Percentiles rank a stretch among this genome's conserved stretches.
These are phyloP conservation scores for Plasmodium inui DNA, from an alignment of 169 alveolate species.

Conservation along the genomic window DNA sequence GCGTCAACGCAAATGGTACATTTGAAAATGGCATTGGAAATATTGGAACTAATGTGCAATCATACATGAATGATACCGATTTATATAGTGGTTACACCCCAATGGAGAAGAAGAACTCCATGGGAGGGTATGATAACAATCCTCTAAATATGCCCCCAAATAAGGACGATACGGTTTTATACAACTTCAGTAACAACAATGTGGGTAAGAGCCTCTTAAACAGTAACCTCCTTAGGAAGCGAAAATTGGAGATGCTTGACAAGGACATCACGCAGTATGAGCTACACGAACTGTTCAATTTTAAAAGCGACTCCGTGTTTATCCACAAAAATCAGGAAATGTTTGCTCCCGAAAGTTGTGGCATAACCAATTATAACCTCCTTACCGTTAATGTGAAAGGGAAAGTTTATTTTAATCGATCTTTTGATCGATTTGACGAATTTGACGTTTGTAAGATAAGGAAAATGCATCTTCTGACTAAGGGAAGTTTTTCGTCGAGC, in stretches of 20 bases:
- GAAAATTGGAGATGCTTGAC: conserved; percentile 33
- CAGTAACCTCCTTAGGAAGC: conserved; percentile 7
- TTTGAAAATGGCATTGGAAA: neutral
- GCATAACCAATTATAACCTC: conserved; percentile 16
- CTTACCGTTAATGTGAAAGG: conserved; percentile 16
- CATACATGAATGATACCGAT: neutral
- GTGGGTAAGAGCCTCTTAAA: neutral
- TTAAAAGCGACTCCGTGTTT: conserved; percentile 48
- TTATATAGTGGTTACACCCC: neutral
- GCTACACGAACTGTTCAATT: conserved; percentile 36
- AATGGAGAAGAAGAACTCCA: neutral
- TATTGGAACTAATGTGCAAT: neutral
- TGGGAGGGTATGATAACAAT: neutral
- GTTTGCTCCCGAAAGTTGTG: neutral
- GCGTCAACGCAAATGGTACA: neutral
- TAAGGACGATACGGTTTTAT: conserved; percentile 12
- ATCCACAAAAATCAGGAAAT: conserved; percentile 27
- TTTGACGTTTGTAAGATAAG: conserved; percentile 41
- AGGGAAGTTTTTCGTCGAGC: neutral
- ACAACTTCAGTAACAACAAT: neutral
- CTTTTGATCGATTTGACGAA: conserved; percentile 29
- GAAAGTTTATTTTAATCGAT: conserved; percentile 62
- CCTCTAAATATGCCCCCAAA: neutral
- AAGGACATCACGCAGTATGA: conserved; percentile 58
- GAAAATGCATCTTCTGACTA: conserved; percentile 25